A percentile compares a stretch with the other conserved stretches of the same genome.
Conservation (phyloP, 1,139 yeast species). For the Geotrichum aggregatum region DNA sequence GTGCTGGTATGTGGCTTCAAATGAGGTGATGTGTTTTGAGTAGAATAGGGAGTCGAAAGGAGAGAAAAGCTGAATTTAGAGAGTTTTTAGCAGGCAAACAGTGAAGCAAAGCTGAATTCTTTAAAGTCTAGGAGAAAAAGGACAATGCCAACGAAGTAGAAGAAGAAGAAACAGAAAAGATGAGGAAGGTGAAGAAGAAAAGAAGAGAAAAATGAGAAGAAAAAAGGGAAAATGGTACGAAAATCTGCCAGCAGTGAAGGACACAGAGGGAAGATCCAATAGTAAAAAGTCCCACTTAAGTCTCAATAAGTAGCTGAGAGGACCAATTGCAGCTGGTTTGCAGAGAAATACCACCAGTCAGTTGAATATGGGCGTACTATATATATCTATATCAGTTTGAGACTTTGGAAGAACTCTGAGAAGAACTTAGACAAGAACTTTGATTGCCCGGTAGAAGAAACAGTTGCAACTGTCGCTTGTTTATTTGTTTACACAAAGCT, state of each 20-base stretch:
- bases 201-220: not conserved
- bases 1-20: not conserved
- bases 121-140: not conserved
- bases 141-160: not conserved
- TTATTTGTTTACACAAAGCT: no score
- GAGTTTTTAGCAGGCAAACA: no score
- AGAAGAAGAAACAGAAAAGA: not conserved
- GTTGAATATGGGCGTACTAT: no score
- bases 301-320: no score
- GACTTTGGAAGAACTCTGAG: no score
- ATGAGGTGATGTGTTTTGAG: not conserved
- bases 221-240: not conserved
- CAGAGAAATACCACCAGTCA: no score
- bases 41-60: conserved; percentile 1
- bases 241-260: not conserved
- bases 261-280: not conserved
- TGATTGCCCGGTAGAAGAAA: no score
- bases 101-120: not conserved
- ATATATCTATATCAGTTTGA: no score
- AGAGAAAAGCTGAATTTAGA: no score
- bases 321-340: no score
- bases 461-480: no score
- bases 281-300: not conserved
- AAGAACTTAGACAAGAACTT: no score
- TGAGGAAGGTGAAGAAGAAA: not conserved